Percentiles rank a stretch among this genome's conserved stretches.
phyloP scores from a whole-genome alignment of 768 basidiomycete species.

The Termitomyces sp. region DNA sequence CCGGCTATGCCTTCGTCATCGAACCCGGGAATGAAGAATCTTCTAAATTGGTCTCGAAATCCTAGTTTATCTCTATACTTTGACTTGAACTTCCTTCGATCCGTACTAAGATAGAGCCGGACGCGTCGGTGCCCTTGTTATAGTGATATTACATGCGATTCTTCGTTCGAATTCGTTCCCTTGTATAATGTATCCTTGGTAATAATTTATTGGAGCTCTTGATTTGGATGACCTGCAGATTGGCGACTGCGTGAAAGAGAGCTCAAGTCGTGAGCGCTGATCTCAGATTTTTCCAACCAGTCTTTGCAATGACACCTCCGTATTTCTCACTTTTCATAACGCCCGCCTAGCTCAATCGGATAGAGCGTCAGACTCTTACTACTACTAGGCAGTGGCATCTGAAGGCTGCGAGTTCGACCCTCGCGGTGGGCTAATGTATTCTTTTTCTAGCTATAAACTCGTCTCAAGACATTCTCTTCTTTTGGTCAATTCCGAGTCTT shows the following conservation, averaged over 20 bases:
- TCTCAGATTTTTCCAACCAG: too few relatives aligned
- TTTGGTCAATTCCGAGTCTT: too few relatives aligned
- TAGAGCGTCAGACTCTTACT: slow-evolving; percentile 52
- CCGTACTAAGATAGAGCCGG: not conserved
- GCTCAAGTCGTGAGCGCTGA: not conserved
- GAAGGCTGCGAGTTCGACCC: slow-evolving; percentile 85
- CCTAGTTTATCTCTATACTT: not conserved
- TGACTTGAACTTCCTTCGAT: not conserved
- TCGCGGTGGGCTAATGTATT: slow-evolving; percentile 37
- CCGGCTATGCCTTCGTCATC: not conserved
- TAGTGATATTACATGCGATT: not conserved
- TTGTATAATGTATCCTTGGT: not conserved
- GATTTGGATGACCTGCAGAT: not conserved
- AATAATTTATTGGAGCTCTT: not conserved
- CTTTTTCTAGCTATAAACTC: not conserved
- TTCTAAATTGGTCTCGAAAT: not conserved
- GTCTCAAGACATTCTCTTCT: too few relatives aligned
- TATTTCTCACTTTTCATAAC: not conserved
- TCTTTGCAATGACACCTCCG: too few relatives aligned
- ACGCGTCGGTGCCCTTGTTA: not conserved
- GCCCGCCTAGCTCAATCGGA: slow-evolving; percentile 63
- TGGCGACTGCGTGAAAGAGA: not conserved
- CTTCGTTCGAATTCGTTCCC: not conserved
- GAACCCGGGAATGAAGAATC: not conserved
- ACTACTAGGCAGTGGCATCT: slow-evolving; percentile 29